A percentile compares a stretch with the other conserved stretches of the same genome.
These are phyloP conservation scores for Colletotrichum cordylinicola DNA, from an alignment of 2,329 filamentous ascomycete genomes.

Conservation along the genomic window DNA sequence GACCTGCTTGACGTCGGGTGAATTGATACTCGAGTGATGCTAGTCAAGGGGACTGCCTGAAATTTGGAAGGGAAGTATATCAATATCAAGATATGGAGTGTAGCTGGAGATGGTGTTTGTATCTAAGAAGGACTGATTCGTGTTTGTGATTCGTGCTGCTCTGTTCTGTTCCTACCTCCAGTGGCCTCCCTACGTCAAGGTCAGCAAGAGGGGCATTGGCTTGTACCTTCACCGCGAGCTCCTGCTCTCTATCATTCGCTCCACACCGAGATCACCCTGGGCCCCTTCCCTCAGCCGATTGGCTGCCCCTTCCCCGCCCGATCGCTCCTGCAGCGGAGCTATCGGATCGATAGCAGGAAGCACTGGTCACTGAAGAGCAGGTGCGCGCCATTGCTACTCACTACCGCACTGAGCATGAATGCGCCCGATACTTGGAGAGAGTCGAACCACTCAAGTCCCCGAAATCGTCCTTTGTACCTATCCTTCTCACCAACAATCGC, in stretches of 20 bases:
- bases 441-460: neutral
- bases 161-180: neutral
- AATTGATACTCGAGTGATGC: neutral
- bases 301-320: neutral
- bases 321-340: slow-evolving; percentile 13
- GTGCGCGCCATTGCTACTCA: neutral
- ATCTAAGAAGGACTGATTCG: neutral
- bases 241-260: neutral
- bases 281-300: neutral
- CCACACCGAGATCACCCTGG: neutral
- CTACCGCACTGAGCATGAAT: slow-evolving; percentile 2
- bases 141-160: neutral
- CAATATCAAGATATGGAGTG: neutral
- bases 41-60: neutral
- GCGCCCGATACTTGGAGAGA: neutral
- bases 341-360: slow-evolving; percentile 9
- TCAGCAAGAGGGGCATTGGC: neutral
- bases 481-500: neutral
- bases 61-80: neutral
- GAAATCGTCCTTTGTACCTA: neutral
- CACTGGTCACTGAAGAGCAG: neutral
- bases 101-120: neutral
- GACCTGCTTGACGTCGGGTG: neutral
- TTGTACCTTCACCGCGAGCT: neutral
- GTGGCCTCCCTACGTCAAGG: neutral